phyloP scores from a whole-genome alignment of 441 rosid genomes.

The Macaranga tanarius region DNA sequence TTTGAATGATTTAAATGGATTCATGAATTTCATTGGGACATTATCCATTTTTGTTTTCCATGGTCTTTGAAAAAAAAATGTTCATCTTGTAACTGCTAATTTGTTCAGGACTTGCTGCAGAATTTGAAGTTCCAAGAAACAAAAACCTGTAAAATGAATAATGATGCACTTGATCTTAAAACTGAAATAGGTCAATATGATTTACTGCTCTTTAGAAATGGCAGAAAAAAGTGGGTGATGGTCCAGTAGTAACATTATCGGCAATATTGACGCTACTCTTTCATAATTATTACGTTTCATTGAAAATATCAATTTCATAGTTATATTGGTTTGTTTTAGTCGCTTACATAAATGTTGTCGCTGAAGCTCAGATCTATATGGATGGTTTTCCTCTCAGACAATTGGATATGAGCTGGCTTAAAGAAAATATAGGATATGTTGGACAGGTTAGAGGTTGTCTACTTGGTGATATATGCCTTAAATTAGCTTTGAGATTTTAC shows the following conservation, averaged over 20 bases:
- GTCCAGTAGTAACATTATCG: background rate
- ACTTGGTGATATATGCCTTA: background rate
- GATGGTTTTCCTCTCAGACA: conserved; percentile 73
- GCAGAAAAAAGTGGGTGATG: too few species aligned
- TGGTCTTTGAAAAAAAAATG: background rate
- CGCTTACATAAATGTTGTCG: background rate
- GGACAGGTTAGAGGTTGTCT: conserved; percentile 58
- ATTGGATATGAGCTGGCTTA: conserved; percentile 78
- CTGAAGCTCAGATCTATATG: conserved; percentile 55
- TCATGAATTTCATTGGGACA: background rate
- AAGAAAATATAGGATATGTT: conserved; percentile 80
- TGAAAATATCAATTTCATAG: background rate
- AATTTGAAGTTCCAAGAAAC: background rate
- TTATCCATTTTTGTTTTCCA: background rate
- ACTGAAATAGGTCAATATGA: background rate
- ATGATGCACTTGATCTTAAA: background rate
- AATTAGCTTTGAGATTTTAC: background rate
- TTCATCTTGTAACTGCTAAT: background rate
- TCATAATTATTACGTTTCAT: background rate
- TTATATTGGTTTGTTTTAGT: background rate
- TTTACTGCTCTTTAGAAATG: background rate
- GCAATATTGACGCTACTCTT: background rate
- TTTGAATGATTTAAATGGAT: background rate
- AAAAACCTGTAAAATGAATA: background rate
- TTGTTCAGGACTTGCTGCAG: background rate